Base-by-base conservation (phyloP, 257 asterid genomes). In the Anisodus acutangulus region DNA sequence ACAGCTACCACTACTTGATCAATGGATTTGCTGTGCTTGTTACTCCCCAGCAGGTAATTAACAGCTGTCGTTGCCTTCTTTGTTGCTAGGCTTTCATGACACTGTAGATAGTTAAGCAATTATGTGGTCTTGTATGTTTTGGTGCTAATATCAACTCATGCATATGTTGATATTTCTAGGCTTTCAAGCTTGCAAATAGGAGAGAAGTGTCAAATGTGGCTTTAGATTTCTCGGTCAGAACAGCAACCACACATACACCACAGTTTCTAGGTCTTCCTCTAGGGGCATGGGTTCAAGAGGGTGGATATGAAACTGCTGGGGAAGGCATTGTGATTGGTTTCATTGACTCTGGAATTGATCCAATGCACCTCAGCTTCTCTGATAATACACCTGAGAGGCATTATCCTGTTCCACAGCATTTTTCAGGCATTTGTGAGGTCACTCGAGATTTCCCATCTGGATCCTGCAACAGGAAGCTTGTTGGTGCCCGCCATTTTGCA, bases 401-500 rank as follows among this genome's bases (percentile, higher is more conserved):
- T 8, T 97, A 91, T 85, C 96, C 99, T 4, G 87, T 97, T 78
- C 99, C 99, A 2, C 83, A 87, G 83, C 96, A 95, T 90, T 97
- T 90, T 87, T 89, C 97, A 5, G 99, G 99, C 68, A 91, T 95
- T 84, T 95, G 99, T 90, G 99, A 97, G 89, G 98, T 97, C 85
- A 97, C 99, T 35, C 92, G 87, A 7, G 98, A 97, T 84, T 97
- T 97, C 66, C 99, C 98, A 54, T 95, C 98, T 26, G 99, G 99
- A 62, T 97, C 99, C 55, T 97, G 99, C 93, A 97, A 97, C 82
- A 90, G 99, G 82, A 97, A 97, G 91, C 98, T 97, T 67, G 85
- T 97, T 59, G 99, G 98, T 55, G 99, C 99, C 63, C 98, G 98
- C 41, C 99, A 97, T 90, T 97, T 97, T 81, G 99, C 99, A 2